Percentiles rank a stretch among this genome's conserved stretches.
phyloP scores from a whole-genome alignment of 495 filamentous ascomycete genomes.

The Pyrenula aspistea region DNA sequence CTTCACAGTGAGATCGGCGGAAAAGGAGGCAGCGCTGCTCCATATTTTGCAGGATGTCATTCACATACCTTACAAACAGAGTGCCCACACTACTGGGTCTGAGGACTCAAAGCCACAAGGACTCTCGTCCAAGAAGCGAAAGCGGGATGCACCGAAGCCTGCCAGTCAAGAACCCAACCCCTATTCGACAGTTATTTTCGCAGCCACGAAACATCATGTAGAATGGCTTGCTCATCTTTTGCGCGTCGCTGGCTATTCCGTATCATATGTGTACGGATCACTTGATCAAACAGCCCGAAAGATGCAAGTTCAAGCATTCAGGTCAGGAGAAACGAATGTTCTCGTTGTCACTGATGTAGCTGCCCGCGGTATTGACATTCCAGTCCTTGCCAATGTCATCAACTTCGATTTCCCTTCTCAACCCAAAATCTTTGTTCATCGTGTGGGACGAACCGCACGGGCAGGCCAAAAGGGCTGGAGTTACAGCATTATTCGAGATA shows the following conservation, averaged over 20 bases:
- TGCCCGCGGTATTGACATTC: conserved; percentile 95
- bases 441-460: conserved; percentile 89
- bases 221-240: conserved; percentile 77
- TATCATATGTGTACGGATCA: conserved; percentile 86
- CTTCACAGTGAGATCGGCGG: conserved; percentile 80
- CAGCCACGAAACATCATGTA: conserved; percentile 95
- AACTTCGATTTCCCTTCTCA: conserved; percentile 98
- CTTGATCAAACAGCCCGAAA: conserved; percentile 88
- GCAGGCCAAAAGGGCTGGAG: conserved; percentile 88
- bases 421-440: conserved; percentile 92
- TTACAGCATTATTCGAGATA: conserved; percentile 77
- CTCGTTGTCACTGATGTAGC: conserved; percentile 97
- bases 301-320: conserved; percentile 79
- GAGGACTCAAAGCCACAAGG: conserved; percentile 28
- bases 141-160: conserved; percentile 35
- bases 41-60: conserved; percentile 85
- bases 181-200: conserved; percentile 87
- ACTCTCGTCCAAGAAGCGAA: conserved; percentile 52
- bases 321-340: conserved; percentile 72
- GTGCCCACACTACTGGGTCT: conserved; percentile 19
- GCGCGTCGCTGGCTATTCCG: conserved; percentile 62
- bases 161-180: conserved; percentile 43
- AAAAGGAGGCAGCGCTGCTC: conserved; percentile 86
- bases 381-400: conserved; percentile 89
- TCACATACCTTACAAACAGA: conserved; percentile 67